Evolutionary conservation across 148 eudicot species (phyloP).

Genomic region (Rhododendron kiyosumense): DNA sequence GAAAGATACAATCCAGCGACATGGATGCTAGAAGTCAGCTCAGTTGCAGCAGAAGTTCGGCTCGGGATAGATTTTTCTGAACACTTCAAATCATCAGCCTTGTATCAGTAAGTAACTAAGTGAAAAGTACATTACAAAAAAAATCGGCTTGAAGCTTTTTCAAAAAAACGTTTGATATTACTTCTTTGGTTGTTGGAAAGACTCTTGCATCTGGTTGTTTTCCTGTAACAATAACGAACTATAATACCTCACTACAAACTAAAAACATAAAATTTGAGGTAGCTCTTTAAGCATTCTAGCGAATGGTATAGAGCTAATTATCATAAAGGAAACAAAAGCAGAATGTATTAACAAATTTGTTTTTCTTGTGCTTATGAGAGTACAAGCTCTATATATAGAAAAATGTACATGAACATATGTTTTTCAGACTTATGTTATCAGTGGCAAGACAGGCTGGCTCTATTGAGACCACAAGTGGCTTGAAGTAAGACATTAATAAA

Average conservation of each 20-base stretch:
- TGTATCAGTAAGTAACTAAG: slow-evolving; percentile 28
- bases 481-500: too few species aligned
- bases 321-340: too few species aligned
- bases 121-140: not conserved
- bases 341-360: not conserved
- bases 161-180: too few species aligned
- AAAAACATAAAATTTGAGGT: too few species aligned
- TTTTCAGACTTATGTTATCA: not conserved
- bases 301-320: too few species aligned
- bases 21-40: slow-evolving; percentile 55
- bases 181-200: not conserved
- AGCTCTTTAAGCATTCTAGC: too few species aligned
- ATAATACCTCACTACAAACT: not conserved
- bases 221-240: not conserved
- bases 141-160: not conserved
- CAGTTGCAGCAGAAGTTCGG: slow-evolving; percentile 26
- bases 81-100: slow-evolving; percentile 26
- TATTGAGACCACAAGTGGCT: not conserved
- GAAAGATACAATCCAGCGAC: slow-evolving; percentile 52
- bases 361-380: not conserved
- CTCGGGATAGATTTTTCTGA: slow-evolving; percentile 35
- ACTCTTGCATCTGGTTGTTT: not conserved
- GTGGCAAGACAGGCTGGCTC: not conserved
- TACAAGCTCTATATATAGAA: not conserved
- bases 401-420: not conserved